phyloP scores from a whole-genome alignment of 2,329 filamentous ascomycete genomes.

The Hypomyces rosellus region DNA sequence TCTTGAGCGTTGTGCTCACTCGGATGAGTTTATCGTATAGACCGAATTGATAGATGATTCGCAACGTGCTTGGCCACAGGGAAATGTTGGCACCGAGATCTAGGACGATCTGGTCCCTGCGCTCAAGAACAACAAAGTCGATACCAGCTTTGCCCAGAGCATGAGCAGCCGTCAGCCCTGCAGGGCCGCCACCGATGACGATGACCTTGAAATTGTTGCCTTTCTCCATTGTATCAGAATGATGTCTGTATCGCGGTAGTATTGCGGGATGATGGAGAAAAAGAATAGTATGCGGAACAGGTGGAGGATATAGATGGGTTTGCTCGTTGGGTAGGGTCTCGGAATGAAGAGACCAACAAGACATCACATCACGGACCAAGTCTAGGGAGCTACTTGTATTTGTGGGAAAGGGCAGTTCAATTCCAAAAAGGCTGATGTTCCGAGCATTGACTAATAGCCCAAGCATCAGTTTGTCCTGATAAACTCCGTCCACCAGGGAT shows the following conservation, averaged over 20 bases:
- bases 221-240: background rate
- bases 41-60: conserved; percentile 27
- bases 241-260: background rate
- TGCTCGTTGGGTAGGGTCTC: too few species aligned
- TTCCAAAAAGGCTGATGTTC: too few species aligned
- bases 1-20: conserved; percentile 17
- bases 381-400: too few species aligned
- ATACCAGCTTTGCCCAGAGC: conserved; percentile 22
- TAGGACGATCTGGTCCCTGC: conserved; percentile 19
- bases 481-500: too few species aligned
- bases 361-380: too few species aligned
- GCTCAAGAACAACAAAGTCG: conserved; percentile 35
- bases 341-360: too few species aligned
- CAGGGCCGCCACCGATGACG: conserved; percentile 21
- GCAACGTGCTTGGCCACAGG: conserved; percentile 23
- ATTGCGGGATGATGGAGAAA: too few species aligned
- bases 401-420: too few species aligned
- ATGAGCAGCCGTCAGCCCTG: conserved; percentile 22
- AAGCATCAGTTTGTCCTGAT: too few species aligned
- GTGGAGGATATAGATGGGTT: too few species aligned
- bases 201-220: conserved; percentile 16
- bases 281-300: too few species aligned
- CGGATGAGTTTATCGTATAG: conserved; percentile 17
- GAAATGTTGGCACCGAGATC: conserved; percentile 26
- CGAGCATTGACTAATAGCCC: too few species aligned